Evolutionary conservation across 2,329 filamentous ascomycete species (phyloP).

Genomic region (Colletotrichum sp.): DNA sequence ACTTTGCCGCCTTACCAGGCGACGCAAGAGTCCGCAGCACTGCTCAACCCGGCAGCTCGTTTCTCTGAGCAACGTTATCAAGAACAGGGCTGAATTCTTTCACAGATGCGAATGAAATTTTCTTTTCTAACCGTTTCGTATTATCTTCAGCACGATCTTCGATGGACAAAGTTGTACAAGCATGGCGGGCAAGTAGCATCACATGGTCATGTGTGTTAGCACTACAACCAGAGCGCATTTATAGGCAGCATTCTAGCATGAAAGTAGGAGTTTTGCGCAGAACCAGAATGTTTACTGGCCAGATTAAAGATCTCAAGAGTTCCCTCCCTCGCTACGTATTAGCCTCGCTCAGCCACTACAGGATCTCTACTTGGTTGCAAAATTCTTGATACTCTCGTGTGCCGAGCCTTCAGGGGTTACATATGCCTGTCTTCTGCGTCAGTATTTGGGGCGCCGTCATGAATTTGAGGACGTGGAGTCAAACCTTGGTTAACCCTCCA

Average conservation of each 20-base stretch:
- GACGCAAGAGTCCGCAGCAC: neutral
- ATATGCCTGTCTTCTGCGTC: constrained; percentile 14
- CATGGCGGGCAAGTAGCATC: neutral
- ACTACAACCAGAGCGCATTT: neutral
- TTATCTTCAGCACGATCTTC: neutral
- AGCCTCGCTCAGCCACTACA: neutral
- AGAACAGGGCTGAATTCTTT: neutral
- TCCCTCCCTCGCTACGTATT: fast-evolving
- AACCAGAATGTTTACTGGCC: neutral
- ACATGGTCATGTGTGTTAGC: neutral
- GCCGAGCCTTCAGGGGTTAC: constrained; percentile 29
- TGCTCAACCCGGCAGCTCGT: neutral
- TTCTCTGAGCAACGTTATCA: neutral
- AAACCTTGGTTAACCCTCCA: constrained; percentile 69
- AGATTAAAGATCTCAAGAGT: neutral
- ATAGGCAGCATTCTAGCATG: neutral
- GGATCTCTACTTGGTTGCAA: neutral
- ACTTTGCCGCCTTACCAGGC: neutral
- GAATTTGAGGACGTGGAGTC: neutral
- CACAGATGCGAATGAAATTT: neutral
- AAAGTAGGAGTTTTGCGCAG: fast-evolving
- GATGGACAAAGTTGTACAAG: neutral
- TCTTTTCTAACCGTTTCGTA: neutral
- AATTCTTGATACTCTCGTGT: neutral
- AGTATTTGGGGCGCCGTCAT: neutral